Evolutionary conservation across 2,329 filamentous ascomycete genomes (phyloP), one percentile per base, ranked within the genome.

Genomic region (Fusarium guadeloupense): DNA sequence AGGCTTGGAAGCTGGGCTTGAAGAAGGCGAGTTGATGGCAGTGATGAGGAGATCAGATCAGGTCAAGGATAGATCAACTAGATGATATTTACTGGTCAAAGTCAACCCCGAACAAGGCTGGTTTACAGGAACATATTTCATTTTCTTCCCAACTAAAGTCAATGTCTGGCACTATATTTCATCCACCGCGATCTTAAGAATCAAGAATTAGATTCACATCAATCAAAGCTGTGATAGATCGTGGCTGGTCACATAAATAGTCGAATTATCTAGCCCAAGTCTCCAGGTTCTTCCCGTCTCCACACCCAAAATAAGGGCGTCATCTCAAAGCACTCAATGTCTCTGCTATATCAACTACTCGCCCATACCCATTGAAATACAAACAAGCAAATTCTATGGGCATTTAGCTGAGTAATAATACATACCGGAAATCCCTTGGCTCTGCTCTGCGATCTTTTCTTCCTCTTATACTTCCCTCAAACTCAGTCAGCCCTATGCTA

Each of bases 11-110:
- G 64, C 43, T 31, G 68, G 68, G 2, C 41, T 70, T 5, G 59
- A 60, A 5, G 64, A 54, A 10, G 70, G 59, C 28, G 68, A 70
- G 31, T 54, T 66, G 20, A 65, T 70, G 64, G 59, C 37, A n/a
- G 44, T 67, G 6, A 20, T 66, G 5, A 52, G 42, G 23, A 54
- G 39, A 43, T 39, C 12, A 26, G 7, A 16, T 16, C 10, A 33
- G 4, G 35, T n/a, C 13, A 19, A 17, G 14, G 13, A 2, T 43
- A 20, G 35, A 26, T 3, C 14, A 31, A 8, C 9, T n/a, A 13
- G 10, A 17, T 13, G 19, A 45, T 17, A 6, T 4, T 6, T n/a
- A n/a, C n/a, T n/a, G n/a, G n/a, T n/a, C n/a, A 10, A 9, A n/a
- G 31, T 34, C n/a, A 9, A 6, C n/a, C 6, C 7, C 25, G 25